Evolutionary conservation across 805 yeast species (phyloP).

Genomic region (Candida insectorum): DNA sequence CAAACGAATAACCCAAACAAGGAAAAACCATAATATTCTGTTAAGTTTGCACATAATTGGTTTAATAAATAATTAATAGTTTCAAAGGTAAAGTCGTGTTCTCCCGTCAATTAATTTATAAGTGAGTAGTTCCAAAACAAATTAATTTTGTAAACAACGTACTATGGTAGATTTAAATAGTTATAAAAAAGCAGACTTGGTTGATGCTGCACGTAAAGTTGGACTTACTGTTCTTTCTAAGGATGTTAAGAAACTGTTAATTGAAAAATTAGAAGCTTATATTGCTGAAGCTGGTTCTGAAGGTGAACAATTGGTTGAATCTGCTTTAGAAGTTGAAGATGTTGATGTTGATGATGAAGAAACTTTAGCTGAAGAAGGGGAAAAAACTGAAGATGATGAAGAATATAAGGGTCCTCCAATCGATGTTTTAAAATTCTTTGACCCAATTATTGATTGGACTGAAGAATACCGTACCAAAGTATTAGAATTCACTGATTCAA

Average conservation of each 20-base stretch:
- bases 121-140: no score
- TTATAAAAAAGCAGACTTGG: slow-evolving; percentile 40
- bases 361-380: slow-evolving; percentile 21
- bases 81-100: no score
- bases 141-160: no score
- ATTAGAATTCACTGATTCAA: slow-evolving; percentile 29
- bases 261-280: slow-evolving; percentile 33
- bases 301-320: slow-evolving; percentile 16
- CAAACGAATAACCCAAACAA: no score
- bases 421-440: slow-evolving; percentile 33
- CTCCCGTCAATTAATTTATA: no score
- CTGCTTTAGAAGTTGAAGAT: slow-evolving; percentile 16
- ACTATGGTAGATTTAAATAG: slow-evolving; percentile 32
- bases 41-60: no score
- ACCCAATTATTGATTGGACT: slow-evolving; percentile 30
- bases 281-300: slow-evolving; percentile 22
- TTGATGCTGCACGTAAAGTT: slow-evolving; percentile 30
- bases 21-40: no score
- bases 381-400: slow-evolving; percentile 25
- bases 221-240: slow-evolving; percentile 32
- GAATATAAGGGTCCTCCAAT: slow-evolving; percentile 40
- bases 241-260: slow-evolving; percentile 40
- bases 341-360: slow-evolving; percentile 23
- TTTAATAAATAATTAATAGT: no score
- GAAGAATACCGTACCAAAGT: slow-evolving; percentile 24